Percentiles rank a stretch among this genome's conserved stretches.
These are phyloP conservation scores for Triticum urartu DNA, from an alignment of 176 grass and related monocot species.

Conservation along the genomic window DNA sequence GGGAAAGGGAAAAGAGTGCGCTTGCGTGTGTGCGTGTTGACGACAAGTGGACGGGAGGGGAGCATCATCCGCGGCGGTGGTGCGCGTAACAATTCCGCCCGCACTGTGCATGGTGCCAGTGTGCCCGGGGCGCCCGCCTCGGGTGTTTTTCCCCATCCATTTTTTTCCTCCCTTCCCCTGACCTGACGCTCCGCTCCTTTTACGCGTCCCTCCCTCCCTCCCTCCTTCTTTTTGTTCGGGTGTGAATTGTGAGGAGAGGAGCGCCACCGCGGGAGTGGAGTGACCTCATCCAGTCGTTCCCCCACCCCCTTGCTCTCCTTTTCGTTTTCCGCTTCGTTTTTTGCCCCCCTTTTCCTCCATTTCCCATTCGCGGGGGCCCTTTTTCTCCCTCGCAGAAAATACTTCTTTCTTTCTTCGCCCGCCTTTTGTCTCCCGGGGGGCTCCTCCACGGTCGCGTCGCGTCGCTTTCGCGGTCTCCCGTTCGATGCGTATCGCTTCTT, in stretches of 20 bases:
- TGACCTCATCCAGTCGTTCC: constrained; percentile 50
- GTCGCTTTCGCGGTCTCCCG: neutral
- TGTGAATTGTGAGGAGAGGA: constrained; percentile 53
- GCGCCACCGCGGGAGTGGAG: neutral
- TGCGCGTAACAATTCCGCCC: neutral
- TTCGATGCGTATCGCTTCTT: constrained; percentile 14
- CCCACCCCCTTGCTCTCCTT: neutral
- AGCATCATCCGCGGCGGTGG: neutral
- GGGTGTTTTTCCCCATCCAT: neutral
- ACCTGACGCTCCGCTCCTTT: neutral
- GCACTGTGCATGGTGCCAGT: neutral
- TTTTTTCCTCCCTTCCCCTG: too few species aligned
- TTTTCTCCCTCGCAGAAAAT: neutral
- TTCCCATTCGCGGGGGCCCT: neutral
- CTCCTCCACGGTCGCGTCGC: neutral
- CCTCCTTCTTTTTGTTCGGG: constrained; percentile 40
- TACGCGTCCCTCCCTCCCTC: neutral
- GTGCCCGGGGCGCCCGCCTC: neutral
- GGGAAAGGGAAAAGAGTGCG: too few species aligned
- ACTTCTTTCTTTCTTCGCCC: neutral
- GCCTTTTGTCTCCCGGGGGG: neutral
- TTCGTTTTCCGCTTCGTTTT: neutral
- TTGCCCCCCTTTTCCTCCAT: neutral
- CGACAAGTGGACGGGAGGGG: neutral
- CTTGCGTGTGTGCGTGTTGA: too few species aligned